Conservation (phyloP, 345 rosid genomes). For the Eucalyptus polybractea region DNA sequence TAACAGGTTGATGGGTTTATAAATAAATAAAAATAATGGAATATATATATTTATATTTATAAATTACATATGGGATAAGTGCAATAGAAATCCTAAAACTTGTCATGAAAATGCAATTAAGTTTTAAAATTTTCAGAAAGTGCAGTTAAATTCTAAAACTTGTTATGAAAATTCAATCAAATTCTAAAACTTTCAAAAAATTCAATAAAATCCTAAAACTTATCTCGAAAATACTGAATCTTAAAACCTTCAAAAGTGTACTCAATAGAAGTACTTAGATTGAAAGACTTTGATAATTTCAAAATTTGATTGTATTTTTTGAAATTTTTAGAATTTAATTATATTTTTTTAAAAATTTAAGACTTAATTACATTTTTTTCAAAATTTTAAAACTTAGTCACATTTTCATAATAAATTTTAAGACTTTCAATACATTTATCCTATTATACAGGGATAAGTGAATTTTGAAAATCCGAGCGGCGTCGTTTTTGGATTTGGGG, state of each 20-base stretch:
- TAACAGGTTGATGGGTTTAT: not conserved
- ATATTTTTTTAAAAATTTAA: rapidly evolving
- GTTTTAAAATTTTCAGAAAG: rapidly evolving
- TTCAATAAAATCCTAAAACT: too few relatives aligned
- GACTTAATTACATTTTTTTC: rapidly evolving
- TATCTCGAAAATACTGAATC: rapidly evolving
- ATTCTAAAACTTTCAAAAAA: too few relatives aligned
- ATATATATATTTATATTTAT: too few relatives aligned
- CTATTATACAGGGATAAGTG: too few relatives aligned
- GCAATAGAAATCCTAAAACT: rapidly evolving
- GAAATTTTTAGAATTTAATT: rapidly evolving
- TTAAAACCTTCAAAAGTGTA: rapidly evolving
- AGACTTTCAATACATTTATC: rapidly evolving
- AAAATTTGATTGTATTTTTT: rapidly evolving
- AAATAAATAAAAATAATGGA: too few relatives aligned
- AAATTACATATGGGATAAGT: too few relatives aligned
- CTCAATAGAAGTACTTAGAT: rapidly evolving
- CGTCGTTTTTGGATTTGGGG: not conserved
- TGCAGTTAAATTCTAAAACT: too few relatives aligned
- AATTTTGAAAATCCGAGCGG: not conserved
- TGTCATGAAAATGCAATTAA: rapidly evolving
- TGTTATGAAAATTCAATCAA: too few relatives aligned
- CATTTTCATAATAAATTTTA: too few relatives aligned
- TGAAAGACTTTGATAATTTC: too few relatives aligned
- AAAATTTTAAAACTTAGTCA: rapidly evolving